phyloP scores from a whole-genome alignment of 352 stramenopile genomes.

The Stramenopiles sp. region DNA sequence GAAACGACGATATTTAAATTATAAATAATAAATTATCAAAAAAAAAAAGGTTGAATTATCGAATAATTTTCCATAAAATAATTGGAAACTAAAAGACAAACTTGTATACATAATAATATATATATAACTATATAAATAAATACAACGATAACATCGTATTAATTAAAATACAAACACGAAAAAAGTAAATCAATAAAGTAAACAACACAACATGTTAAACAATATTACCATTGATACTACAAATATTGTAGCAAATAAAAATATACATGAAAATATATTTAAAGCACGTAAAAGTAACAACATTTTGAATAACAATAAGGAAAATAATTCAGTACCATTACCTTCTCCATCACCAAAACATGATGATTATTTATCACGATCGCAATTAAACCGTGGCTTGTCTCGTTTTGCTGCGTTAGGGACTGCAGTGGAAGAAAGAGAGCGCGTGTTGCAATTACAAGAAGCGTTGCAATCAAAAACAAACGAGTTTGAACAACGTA shows the following conservation, averaged over 20 bases:
- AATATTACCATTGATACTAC: not conserved
- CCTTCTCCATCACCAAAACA: not conserved
- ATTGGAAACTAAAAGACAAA: no score
- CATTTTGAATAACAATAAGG: not conserved
- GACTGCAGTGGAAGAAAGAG: not conserved
- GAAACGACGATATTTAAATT: no score
- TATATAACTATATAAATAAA: no score
- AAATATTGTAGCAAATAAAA: not conserved
- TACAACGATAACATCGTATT: no score
- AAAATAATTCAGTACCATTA: not conserved
- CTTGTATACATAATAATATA: no score
- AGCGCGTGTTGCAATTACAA: not conserved
- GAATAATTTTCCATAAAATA: no score
- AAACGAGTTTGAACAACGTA: conserved; percentile 6
- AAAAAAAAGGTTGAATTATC: no score
- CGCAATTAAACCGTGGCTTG: not conserved
- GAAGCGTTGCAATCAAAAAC: not conserved
- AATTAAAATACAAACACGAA: no score
- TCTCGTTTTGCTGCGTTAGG: not conserved
- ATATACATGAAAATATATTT: not conserved
- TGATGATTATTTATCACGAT: not conserved
- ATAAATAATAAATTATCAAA: no score
- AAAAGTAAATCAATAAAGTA: no score
- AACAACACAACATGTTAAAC: not conserved
- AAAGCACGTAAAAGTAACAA: not conserved